phyloP scores from a whole-genome alignment of 225 moss, liverwort and hornwort genomes.

The Pseudoscleropodium purum region DNA sequence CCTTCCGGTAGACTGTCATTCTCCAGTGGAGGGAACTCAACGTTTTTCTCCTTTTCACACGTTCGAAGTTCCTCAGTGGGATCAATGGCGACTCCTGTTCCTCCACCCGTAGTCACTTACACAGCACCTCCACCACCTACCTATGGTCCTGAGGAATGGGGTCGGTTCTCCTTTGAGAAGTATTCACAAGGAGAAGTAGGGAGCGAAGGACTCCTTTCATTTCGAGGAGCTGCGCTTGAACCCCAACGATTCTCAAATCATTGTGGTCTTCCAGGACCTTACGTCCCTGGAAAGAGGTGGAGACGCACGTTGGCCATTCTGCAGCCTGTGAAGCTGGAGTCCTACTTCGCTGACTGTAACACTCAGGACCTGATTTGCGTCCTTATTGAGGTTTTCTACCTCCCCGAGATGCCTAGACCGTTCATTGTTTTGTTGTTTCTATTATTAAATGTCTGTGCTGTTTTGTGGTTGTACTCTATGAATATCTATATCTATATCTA shows the following conservation, averaged over 20 bases:
- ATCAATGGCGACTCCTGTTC: slow-evolving; percentile 30
- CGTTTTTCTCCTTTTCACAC: slow-evolving; percentile 86
- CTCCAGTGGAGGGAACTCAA: slow-evolving; percentile 58
- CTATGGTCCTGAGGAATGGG: slow-evolving; percentile 93
- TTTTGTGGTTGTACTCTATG: background rate
- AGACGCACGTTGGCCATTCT: slow-evolving; percentile 77
- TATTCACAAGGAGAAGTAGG: slow-evolving; percentile 70
- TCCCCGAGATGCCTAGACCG: background rate
- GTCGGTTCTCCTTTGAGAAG: slow-evolving; percentile 62
- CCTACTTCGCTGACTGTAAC: slow-evolving; percentile 87
- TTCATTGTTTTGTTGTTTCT: background rate
- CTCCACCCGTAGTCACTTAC: slow-evolving; percentile 33
- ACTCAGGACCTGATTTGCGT: slow-evolving; percentile 93
- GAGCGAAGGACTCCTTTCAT: slow-evolving; percentile 95
- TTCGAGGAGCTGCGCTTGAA: slow-evolving; percentile 94
- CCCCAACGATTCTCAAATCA: slow-evolving; percentile 91
- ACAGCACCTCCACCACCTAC: slow-evolving; percentile 56
- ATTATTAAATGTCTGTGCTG: background rate
- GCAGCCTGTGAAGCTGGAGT: slow-evolving; percentile 86
- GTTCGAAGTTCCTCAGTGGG: slow-evolving; percentile 66
- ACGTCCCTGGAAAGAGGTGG: slow-evolving; percentile 97
- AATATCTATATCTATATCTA: background rate
- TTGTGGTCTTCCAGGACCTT: slow-evolving; percentile 80
- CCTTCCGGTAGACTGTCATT: slow-evolving; percentile 67
- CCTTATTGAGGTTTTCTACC: slow-evolving; percentile 72